These are phyloP conservation scores for Musa beccarii DNA, from an alignment of 176 grass and related monocot genomes.

Conservation along the genomic window DNA sequence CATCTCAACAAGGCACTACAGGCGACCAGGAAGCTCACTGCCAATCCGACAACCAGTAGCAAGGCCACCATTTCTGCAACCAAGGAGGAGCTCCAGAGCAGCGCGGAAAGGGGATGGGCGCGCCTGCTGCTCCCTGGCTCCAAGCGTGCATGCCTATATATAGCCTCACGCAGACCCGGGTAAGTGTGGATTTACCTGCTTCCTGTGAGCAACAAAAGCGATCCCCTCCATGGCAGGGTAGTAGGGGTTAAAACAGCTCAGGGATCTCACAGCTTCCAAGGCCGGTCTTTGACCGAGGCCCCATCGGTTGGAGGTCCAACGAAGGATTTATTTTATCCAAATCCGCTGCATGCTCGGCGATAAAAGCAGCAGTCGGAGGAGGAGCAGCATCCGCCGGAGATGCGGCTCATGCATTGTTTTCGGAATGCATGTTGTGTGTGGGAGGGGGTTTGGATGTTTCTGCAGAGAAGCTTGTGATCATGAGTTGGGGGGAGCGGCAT, in stretches of 20 bases:
- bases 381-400: not conserved
- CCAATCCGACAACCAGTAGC: not conserved
- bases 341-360: not conserved
- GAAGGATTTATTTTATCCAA: not conserved
- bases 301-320: not conserved
- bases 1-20: slow-evolving; percentile 14
- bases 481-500: not conserved
- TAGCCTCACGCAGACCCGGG: not conserved
- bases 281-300: not conserved
- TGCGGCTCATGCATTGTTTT: slow-evolving; percentile 4
- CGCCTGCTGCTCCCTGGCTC: not conserved
- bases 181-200: no score
- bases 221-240: not conserved
- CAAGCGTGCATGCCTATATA: not conserved
- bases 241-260: not conserved
- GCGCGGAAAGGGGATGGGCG: no score
- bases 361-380: not conserved
- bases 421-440: not conserved
- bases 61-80: slow-evolving; percentile 1
- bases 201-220: no score
- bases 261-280: not conserved
- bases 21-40: slow-evolving; percentile 11
- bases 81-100: not conserved
- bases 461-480: not conserved
- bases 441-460: slow-evolving; percentile 4